Base-by-base conservation (phyloP, 768 basidiomycete species). In the Multifurca ochricompacta region DNA sequence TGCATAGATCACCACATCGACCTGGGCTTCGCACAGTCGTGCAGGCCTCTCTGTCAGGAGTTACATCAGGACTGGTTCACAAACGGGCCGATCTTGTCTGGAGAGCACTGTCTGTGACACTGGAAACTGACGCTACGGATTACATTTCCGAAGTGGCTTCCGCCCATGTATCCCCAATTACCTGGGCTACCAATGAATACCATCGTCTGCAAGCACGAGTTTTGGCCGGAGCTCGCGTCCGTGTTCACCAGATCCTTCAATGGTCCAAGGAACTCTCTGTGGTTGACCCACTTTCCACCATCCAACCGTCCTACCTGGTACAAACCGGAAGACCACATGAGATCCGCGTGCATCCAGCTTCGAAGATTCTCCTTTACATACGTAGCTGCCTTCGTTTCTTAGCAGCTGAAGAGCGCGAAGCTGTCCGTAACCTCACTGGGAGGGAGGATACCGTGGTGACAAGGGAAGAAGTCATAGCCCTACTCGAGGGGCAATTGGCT, bases 221-320 rank as follows among this genome's bases (percentile, higher is more conserved):
- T 37, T 14, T 48, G 34, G 21, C 35, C n/a, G 40, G 21, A 11
- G 34, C 49, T 14, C 58, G 55, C 10, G 21, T 36, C 18, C 53
- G 53, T 30, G 68, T 84, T 19, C 69, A 70, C 45, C 68, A 71
- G 39, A 74, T 85, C 45, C 70, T 88, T 47, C 65, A 69, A 53
- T 70, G 70, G 48, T 81, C 82, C n/a, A 69, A 70, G 27, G 69
- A 77, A 28, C 69, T 74, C 21, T 64, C 78, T 3, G 68, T 80
- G 27, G 73, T 87, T 6, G 87, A 92, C 64, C 86, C 88, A 7
- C 73, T 90, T 13, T 91, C 91, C 19, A 81, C 87, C 30, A 88
- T 82, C 28, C 88, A 91, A 44, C 87, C 89, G 6, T 91, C 90
- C 2, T 90, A 81, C 64, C 75, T 94, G 31, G 80, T 93, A 23